A percentile compares a stretch with the other conserved stretches of the same genome.
These are phyloP conservation scores for Trichothecium sympodiale DNA, from an alignment of 2,329 filamentous ascomycete species.

Conservation along the genomic window DNA sequence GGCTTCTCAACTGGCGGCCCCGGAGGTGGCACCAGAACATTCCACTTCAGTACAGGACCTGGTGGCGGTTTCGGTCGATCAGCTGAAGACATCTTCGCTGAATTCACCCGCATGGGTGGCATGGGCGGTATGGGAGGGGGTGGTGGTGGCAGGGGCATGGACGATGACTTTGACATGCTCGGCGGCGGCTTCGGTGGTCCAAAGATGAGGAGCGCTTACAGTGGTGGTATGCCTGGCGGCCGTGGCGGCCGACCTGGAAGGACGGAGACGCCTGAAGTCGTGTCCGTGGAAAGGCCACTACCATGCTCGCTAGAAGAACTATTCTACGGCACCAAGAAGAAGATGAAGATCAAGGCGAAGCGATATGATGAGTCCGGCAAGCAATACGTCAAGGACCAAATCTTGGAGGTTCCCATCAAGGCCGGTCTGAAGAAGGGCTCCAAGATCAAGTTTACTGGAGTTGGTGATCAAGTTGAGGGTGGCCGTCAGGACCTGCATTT, in stretches of 20 bases:
- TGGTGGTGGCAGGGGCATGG: constrained; percentile 28
- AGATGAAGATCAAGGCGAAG: constrained; percentile 97
- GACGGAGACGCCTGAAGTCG: constrained; percentile 62
- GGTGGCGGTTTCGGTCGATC: constrained; percentile 66
- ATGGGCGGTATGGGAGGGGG: constrained; percentile 31
- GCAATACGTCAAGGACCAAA: constrained; percentile 75
- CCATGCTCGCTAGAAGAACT: constrained; percentile 79
- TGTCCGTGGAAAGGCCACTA: constrained; percentile 77
- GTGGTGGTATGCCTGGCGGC: constrained; percentile 11
- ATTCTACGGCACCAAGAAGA: constrained; percentile 80
- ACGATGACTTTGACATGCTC: constrained; percentile 40
- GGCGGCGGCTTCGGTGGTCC: constrained; percentile 25
- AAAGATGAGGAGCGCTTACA: constrained; percentile 30
- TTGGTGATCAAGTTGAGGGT: constrained; percentile 96
- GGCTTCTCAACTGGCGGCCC: constrained; percentile 36
- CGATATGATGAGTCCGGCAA: constrained; percentile 81
- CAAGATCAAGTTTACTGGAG: constrained; percentile 96
- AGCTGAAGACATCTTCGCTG: constrained; percentile 71
- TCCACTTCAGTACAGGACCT: constrained; percentile 50
- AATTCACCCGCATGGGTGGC: constrained; percentile 58
- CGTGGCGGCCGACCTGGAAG: not conserved
- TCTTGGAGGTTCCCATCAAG: constrained; percentile 92
- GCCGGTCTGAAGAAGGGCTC: constrained; percentile 90
- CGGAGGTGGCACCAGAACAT: constrained; percentile 40
- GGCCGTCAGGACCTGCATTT: constrained; percentile 94